Evolutionary conservation across 2,329 filamentous ascomycete species (phyloP), one percentile per base, ranked within the genome.

Genomic region (Ascochyta lentis): DNA sequence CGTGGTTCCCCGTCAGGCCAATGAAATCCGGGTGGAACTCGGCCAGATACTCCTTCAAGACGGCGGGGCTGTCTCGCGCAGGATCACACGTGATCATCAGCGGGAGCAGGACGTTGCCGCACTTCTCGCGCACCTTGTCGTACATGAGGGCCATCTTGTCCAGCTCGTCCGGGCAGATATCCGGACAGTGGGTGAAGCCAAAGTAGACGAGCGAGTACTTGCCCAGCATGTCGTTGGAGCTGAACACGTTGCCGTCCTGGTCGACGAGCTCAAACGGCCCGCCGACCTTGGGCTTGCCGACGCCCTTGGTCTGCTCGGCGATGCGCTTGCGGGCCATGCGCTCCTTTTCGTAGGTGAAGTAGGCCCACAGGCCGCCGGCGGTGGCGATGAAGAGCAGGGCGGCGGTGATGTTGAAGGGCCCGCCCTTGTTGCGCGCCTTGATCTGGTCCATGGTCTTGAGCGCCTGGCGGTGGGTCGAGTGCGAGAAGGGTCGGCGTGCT

Each of bases 91-190:
- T 96, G 64, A 99, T 91, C 77, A 99, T 98, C 54, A 99, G 83
- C 26, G 94, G 91, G 27, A 88, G 81, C 63, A 97, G 78, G 45
- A 81, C 76, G 47, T 79, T 74, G 33, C 80, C 81, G 62, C 77
- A 77, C 58, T 76, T 73, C 48, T 77, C 76, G 37, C 78, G 77
- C 38, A 88, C 83, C 56, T 81, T 81, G 72, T 99, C 92, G 71
- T 96, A 89, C 86, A 98, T 96, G 55, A 84, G 83, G n/a, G 94
- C 91, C 93, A 99, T 97, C 82, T 99, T 99, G 81, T 99, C 95
- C 68, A 99, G 89, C 79, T 99, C 95, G 72, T 99, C 95, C 31
- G 95, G 95, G 81, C 95, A 99, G 74, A 99, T 99, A 75, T 99
- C 95, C 23, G 95, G 95, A 76, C 95, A 99, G 77, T 97, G 93